A percentile compares a stretch with the other conserved stretches of the same genome.
These are phyloP conservation scores for Coemansia sp. DNA, from an alignment of 192 early-diverging fungal species.

Conservation along the genomic window DNA sequence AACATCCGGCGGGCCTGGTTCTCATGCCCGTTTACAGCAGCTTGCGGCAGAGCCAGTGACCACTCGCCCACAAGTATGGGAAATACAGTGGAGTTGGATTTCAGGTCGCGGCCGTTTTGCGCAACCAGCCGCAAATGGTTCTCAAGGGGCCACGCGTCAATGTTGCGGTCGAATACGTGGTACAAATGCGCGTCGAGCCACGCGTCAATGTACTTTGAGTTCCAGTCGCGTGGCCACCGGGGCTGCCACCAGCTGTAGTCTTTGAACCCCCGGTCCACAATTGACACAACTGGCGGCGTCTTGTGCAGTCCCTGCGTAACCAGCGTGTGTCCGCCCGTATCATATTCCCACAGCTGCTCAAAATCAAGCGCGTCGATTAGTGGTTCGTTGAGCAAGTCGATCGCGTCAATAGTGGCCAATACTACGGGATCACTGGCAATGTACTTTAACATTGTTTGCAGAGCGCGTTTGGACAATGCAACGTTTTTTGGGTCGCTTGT, in stretches of 20 bases:
- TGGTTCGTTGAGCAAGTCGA: conserved; percentile 52
- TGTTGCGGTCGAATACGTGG: conserved; percentile 54
- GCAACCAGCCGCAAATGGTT: conserved; percentile 43
- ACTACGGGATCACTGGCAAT: conserved; percentile 52
- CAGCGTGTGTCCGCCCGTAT: conserved; percentile 44
- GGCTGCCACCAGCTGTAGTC: conserved; percentile 52
- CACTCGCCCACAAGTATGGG: conserved; percentile 75
- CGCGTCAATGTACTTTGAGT: conserved; percentile 39
- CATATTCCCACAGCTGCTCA: conserved; percentile 52
- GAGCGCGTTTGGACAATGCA: conserved; percentile 52
- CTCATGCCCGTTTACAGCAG: conserved; percentile 58
- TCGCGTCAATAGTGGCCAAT: conserved; percentile 36
- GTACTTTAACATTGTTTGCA: conserved; percentile 57
- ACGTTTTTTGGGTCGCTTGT: conserved; percentile 52
- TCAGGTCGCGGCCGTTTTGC: conserved; percentile 39
- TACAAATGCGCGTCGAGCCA: conserved; percentile 55
- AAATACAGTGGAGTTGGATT: conserved; percentile 48
- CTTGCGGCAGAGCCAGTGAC: conserved; percentile 65
- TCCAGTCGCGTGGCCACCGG: conserved; percentile 51
- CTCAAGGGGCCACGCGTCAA: conserved; percentile 38
- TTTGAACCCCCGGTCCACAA: conserved; percentile 52
- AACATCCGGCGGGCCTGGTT: conserved; percentile 60
- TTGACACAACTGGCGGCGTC: conserved; percentile 38
- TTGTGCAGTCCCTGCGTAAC: conserved; percentile 27
- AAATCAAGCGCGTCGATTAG: conserved; percentile 47